Base-by-base conservation (phyloP, 2,329 filamentous ascomycete species). In the Nigrospora osmanthi region DNA sequence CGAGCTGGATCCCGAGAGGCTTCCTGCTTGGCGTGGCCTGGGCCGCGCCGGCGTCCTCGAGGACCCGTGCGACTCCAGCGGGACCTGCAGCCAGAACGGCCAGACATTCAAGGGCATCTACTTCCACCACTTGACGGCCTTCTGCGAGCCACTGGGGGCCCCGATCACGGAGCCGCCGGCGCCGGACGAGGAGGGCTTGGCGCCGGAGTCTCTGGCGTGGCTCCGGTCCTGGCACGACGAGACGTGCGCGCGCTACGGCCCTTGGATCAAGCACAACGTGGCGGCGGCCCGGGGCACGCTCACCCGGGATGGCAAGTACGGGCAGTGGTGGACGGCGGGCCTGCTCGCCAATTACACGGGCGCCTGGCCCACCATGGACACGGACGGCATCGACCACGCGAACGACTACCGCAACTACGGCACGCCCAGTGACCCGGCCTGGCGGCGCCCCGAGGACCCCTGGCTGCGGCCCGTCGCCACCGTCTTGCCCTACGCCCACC, bases 31-130 rank as follows among this genome's bases (percentile, higher is more conserved):
- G 88, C 69, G 74, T 35, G 88, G 89, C 0, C 72, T 95, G 0
- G 90, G 90, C 23, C 78, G 85, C 5, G 77, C 77, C 15, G 91
- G 91, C 2, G 77, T 96, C 28, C 65, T 97, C 36, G 89, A 95
- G 60, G 91, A 97, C 40, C 67, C 75, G 33, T 96, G 91, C 59
- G 91, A 97, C 60, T 78, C 81, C 3, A 68, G 67, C 15, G 87
- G 80, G 3, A 74, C 69, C 36, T 96, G 90, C 62, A 89, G 80
- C 15, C 89, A 96, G 61, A 78, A 97, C 54, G 77, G 76, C 0
- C 90, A 96, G 56, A 89, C 87, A 0, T 96, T 96, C 77, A 97
- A 96, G 63, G 87, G 88, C 28, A 91, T 96, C 46, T 95, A 90
- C 71, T 95, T 95, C 66, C 87, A 95, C 58, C 91, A 96, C 59